Conservation (phyloP, 495 filamentous ascomycete genomes). For the Aspergillus heteromorphus region DNA sequence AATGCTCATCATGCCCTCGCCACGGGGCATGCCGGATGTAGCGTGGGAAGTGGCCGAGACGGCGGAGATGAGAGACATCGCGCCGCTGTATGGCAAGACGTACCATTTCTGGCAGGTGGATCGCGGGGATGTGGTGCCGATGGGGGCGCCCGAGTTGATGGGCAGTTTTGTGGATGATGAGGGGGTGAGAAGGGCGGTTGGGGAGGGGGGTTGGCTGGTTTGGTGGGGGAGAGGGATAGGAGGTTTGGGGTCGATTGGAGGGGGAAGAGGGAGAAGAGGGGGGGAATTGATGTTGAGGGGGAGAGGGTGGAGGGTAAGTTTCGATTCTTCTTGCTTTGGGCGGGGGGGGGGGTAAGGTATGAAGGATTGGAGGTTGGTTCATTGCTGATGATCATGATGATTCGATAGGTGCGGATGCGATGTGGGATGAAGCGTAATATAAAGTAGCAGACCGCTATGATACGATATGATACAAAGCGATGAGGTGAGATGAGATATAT, state of each 20-base stretch:
- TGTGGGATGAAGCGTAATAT: conserved; percentile 28
- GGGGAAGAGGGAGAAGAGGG: conserved; percentile 58
- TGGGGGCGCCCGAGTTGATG: conserved; percentile 76
- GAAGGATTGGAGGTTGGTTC: not conserved
- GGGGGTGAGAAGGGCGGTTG: conserved; percentile 44
- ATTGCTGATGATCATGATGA: conserved; percentile 7
- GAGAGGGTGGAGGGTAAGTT: not conserved
- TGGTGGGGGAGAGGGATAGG: conserved; percentile 59
- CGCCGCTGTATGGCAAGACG: conserved; percentile 77
- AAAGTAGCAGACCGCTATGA: not conserved
- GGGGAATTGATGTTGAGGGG: conserved; percentile 51
- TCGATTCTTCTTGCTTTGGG: not conserved
- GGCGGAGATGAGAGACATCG: conserved; percentile 70
- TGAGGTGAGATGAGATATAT: no score
- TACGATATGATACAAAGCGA: not conserved
- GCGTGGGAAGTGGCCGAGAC: conserved; percentile 74
- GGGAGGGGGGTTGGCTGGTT: conserved; percentile 51
- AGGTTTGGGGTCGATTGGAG: conserved; percentile 57
- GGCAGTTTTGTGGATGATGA: conserved; percentile 59
- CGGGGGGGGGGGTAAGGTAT: no score
- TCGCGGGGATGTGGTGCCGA: conserved; percentile 66
- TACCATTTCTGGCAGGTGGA: conserved; percentile 89
- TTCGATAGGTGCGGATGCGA: conserved; percentile 48
- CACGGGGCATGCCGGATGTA: conserved; percentile 48
- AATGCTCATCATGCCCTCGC: conserved; percentile 87